A percentile compares a stretch with the other conserved stretches of the same genome.
phyloP scores from a whole-genome alignment of 371 early-diverging fungal genomes.

The Scutellospora calospora region DNA sequence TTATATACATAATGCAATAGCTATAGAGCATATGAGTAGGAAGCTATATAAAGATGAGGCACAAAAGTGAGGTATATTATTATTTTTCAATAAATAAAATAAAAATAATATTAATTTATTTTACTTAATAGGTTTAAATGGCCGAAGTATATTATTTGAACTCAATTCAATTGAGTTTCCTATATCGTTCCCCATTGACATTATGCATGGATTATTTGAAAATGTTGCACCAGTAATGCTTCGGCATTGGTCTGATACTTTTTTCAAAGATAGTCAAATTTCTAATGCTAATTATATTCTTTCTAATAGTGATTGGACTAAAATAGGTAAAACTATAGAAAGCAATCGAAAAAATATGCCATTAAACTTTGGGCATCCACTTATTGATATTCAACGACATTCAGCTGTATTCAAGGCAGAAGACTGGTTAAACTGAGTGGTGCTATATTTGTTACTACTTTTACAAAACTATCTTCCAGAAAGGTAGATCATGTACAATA shows the following conservation, averaged over 20 bases:
- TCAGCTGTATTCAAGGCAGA: neutral
- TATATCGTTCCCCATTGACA: neutral
- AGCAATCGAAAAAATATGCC: neutral
- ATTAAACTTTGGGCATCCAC: neutral
- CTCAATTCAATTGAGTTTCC: neutral
- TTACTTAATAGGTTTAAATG: neutral
- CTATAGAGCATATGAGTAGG: neutral
- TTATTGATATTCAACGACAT: neutral
- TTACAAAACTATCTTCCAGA: neutral
- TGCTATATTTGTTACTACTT: neutral
- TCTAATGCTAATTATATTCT: neutral
- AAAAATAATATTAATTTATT: neutral
- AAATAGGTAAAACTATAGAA: neutral
- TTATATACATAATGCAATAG: neutral
- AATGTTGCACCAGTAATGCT: constrained; percentile 9
- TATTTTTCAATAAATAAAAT: neutral
- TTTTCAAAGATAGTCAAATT: neutral
- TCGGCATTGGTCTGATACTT: neutral
- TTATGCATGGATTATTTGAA: constrained; percentile 7
- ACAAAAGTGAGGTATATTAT: neutral
- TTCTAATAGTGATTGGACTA: neutral
- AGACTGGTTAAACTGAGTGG: neutral
- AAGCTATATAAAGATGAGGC: neutral
- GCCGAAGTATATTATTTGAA: neutral
- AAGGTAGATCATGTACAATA: neutral